Evolutionary conservation across 768 basidiomycete genomes (phyloP).

Genomic region (Russula vinacea): DNA sequence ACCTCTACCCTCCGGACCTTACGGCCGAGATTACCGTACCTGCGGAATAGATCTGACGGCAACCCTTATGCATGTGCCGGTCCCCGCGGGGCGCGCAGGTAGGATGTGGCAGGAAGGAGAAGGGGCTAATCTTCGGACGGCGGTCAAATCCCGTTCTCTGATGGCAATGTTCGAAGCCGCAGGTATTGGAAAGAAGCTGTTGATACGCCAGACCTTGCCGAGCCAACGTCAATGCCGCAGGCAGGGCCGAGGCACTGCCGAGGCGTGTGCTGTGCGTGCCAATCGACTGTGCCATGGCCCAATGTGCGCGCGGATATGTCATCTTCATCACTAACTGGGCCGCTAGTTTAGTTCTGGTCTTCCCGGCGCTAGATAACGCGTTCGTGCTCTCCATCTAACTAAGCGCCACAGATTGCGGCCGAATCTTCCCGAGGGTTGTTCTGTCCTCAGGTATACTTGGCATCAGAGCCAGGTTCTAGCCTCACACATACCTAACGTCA

Average conservation of each 20-base stretch:
- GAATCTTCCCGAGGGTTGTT: background rate
- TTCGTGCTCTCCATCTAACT: background rate
- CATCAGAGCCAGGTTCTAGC: constrained; percentile 1
- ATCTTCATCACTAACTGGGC: constrained; percentile 1
- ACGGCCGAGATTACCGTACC: background rate
- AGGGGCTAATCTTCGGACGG: background rate
- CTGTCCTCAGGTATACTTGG: background rate
- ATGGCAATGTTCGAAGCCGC: background rate
- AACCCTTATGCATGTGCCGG: background rate
- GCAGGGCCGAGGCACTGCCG: background rate
- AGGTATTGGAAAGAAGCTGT: background rate
- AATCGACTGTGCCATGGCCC: background rate
- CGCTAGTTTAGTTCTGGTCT: background rate
- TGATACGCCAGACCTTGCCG: constrained; percentile 2
- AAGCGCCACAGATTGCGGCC: background rate
- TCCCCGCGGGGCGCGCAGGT: background rate
- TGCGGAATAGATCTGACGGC: background rate
- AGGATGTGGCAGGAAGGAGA: background rate
- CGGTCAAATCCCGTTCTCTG: background rate
- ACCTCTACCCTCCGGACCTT: constrained; percentile 1
- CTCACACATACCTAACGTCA: background rate
- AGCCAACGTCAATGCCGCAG: constrained; percentile 1
- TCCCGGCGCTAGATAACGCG: constrained; percentile 13
- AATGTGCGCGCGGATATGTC: background rate
- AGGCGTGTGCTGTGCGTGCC: no score